These are phyloP conservation scores for Populus hybrid DNA, from an alignment of 441 rosid species.

Conservation along the genomic window DNA sequence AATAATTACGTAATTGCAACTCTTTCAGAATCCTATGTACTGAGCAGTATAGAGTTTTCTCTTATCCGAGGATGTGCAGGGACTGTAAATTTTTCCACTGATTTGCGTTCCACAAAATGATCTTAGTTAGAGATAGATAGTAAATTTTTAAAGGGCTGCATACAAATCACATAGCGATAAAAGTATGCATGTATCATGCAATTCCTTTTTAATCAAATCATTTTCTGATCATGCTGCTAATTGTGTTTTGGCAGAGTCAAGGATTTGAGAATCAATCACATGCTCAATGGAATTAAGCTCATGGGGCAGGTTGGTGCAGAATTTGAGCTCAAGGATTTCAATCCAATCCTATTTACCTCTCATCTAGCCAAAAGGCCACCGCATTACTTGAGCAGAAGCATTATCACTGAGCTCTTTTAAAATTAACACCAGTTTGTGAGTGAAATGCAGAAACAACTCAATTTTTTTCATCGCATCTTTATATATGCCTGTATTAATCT, in stretches of 20 bases:
- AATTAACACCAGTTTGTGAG: neutral
- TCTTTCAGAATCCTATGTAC: neutral
- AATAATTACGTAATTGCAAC: neutral
- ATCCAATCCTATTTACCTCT: neutral
- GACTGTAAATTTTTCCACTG: neutral
- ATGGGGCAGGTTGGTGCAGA: conserved; percentile 2
- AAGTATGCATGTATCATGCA: neutral
- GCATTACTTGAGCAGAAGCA: neutral
- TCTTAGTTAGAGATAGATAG: neutral
- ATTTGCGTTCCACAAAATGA: neutral
- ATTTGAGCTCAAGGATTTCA: conserved; percentile 9
- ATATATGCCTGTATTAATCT: neutral
- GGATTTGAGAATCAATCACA: conserved; percentile 23
- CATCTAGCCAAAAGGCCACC: neutral
- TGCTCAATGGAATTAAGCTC: neutral
- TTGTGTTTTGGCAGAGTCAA: conserved; percentile 31
- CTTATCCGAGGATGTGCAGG: neutral
- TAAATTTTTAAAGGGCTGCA: too few species aligned
- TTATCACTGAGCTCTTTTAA: neutral
- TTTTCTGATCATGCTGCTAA: conserved; percentile 1
- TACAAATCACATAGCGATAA: neutral
- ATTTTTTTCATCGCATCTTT: neutral
- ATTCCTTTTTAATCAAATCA: neutral
- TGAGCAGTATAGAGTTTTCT: neutral
- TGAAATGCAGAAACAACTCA: neutral